phyloP scores from a whole-genome alignment of 2,329 filamentous ascomycete species.

The Fusarium sp. region DNA sequence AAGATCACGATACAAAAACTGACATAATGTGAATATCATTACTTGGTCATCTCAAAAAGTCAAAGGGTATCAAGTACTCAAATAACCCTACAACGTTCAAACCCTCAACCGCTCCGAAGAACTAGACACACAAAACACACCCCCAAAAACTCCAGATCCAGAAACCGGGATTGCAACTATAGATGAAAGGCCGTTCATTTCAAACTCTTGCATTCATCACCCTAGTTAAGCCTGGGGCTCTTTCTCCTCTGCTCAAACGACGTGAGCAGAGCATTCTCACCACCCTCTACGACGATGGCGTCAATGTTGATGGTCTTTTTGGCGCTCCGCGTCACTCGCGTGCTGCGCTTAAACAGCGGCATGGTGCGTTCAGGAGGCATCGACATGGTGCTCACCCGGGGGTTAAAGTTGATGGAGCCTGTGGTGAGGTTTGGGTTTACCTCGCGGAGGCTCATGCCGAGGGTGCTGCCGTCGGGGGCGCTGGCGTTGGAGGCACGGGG shows the following conservation, averaged over 20 bases:
- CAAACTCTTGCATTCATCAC: not conserved
- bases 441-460: constrained; percentile 64
- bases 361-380: constrained; percentile 57
- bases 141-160: constrained; percentile 32
- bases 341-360: constrained; percentile 62
- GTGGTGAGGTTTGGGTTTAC: constrained; percentile 63
- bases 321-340: constrained; percentile 50
- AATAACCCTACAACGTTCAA: constrained; percentile 45
- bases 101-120: constrained; percentile 21
- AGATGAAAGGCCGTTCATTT: constrained; percentile 1
- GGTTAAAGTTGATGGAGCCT: constrained; percentile 55
- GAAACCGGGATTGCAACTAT: not conserved
- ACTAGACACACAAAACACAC: constrained; percentile 11
- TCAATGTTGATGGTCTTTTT: constrained; percentile 45
- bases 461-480: constrained; percentile 45
- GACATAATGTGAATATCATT: constrained; percentile 27
- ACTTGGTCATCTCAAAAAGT: constrained; percentile 36
- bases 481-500: constrained; percentile 45
- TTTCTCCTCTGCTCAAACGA: constrained; percentile 65
- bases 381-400: constrained; percentile 56
- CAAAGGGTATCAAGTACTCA: constrained; percentile 51
- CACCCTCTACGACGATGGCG: constrained; percentile 55
- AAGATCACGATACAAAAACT: not conserved
- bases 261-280: constrained; percentile 63
- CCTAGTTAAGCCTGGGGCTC: constrained; percentile 63